These are phyloP conservation scores for Alternaria novae-zelandiae DNA, from an alignment of 2,329 filamentous ascomycete genomes.

Conservation along the genomic window DNA sequence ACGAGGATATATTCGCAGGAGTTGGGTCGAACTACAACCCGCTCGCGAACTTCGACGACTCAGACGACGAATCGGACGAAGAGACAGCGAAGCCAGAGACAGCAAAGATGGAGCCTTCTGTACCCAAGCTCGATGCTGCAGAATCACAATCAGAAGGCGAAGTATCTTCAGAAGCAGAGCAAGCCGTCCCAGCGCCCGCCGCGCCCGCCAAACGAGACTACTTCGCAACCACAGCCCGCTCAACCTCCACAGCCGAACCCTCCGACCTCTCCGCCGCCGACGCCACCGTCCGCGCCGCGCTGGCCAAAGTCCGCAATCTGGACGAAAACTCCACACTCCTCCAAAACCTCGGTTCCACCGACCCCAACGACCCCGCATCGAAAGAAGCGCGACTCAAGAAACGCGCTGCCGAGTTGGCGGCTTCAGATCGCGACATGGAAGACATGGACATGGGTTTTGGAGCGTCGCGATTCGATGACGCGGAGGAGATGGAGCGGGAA, in stretches of 20 bases:
- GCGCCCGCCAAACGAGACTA: constrained; percentile 29
- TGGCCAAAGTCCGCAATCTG: constrained; percentile 74
- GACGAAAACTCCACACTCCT: constrained; percentile 55
- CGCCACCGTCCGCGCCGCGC: constrained; percentile 78
- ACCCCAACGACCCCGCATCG: constrained; percentile 49
- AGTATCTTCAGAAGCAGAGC: constrained; percentile 1
- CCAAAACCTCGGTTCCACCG: constrained; percentile 41
- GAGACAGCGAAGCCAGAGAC: constrained; percentile 2
- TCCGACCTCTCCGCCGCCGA: constrained; percentile 62
- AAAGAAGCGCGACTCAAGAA: constrained; percentile 71
- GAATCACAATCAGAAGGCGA: not conserved
- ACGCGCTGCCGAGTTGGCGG: constrained; percentile 69
- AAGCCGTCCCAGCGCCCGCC: constrained; percentile 1
- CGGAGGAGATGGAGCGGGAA: constrained; percentile 75
- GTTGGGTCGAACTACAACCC: constrained; percentile 67
- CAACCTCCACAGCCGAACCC: constrained; percentile 33
- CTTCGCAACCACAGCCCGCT: constrained; percentile 21
- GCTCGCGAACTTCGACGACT: constrained; percentile 59
- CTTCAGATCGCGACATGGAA: constrained; percentile 78
- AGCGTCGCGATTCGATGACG: constrained; percentile 83
- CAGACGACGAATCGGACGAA: constrained; percentile 44
- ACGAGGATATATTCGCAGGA: constrained; percentile 68
- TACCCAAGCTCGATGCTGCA: not conserved
- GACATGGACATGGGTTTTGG: constrained; percentile 97
- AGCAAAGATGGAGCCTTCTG: not conserved